Base-by-base conservation (phyloP, 2,329 filamentous ascomycete genomes). In the Fusarium fracticaudum region DNA sequence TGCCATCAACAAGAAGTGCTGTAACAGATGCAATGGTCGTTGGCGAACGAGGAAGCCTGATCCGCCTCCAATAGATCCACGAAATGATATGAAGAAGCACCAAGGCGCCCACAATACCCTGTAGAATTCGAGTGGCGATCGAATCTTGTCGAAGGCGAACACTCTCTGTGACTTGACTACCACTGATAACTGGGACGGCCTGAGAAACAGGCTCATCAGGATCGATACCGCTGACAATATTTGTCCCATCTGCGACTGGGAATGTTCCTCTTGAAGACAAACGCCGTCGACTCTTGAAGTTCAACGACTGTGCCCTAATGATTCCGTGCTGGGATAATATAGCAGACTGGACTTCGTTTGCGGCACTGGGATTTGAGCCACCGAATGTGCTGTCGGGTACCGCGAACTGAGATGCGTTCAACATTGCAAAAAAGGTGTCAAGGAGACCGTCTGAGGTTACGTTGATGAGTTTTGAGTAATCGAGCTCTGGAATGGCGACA, bases 1-100 rank as follows among this genome's bases (percentile, higher is more conserved):
- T 83, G 3, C 83, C 83, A 33, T 83, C 83, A 2, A 79, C 82
- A 6, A 84, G 76, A 31, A 84, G 74, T 3, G 81, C 81, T 1
- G 81, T 81, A 26, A 80, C 66, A n/a, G 80, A 81, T n/a, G 82
- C 83, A 57, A 84, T 82, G 33, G 77, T 81, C 6, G 79, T 80
- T 14, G 79, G 79, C 13, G 77, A 72, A 3, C 79, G 76, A 22
- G 83, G 81, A 18, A 83, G 75, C 17, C 70, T 71, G 22, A 76
- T 67, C 12, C 75, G 74, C 7, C 74, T 77, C 13, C 77, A 76
- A 6, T 77, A 75, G 5, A 77, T 60, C 82, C 82, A 84, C 0
- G 80, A 72, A 12, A 77, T 37, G 4, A 80, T 51, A 20, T 78
- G 75, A 5, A 80, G 62, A 6, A 77, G 50, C 24, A 84, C 67